Evolutionary conservation across 768 basidiomycete species (phyloP).

Genomic region (Boletus rubescentipes): DNA sequence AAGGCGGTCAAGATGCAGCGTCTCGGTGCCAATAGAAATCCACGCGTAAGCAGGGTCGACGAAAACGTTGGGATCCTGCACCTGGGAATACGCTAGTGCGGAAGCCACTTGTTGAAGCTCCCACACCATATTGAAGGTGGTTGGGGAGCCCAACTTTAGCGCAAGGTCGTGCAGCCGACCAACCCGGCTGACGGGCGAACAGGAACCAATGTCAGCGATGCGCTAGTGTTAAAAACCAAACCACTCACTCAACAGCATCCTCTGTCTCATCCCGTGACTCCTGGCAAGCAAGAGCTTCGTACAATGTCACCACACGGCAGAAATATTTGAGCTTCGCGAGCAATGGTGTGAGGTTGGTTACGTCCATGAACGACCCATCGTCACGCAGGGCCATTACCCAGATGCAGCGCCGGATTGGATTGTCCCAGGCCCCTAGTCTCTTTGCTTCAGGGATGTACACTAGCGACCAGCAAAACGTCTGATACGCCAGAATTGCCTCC

Average conservation of each 20-base stretch:
- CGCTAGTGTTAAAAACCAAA: neutral
- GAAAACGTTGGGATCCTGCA: slow-evolving; percentile 1
- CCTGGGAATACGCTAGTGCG: neutral
- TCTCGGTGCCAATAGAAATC: neutral
- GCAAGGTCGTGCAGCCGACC: neutral
- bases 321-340: slow-evolving; percentile 9
- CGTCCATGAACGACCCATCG: slow-evolving; percentile 2
- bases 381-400: neutral
- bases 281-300: neutral
- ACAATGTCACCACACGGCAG: neutral
- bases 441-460: neutral
- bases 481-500: neutral
- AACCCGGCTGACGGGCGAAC: neutral
- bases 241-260: neutral
- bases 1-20: neutral
- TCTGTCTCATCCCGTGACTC: neutral
- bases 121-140: slow-evolving; percentile 7
- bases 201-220: neutral
- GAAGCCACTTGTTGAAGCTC: slow-evolving; percentile 9
- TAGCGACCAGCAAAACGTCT: neutral
- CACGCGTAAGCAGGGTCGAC: neutral
- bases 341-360: neutral
- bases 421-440: neutral
- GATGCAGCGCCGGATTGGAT: neutral
- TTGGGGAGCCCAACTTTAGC: neutral